Base-by-base conservation (phyloP, 2,329 filamentous ascomycete genomes). In the Venturiaceae sp. region DNA sequence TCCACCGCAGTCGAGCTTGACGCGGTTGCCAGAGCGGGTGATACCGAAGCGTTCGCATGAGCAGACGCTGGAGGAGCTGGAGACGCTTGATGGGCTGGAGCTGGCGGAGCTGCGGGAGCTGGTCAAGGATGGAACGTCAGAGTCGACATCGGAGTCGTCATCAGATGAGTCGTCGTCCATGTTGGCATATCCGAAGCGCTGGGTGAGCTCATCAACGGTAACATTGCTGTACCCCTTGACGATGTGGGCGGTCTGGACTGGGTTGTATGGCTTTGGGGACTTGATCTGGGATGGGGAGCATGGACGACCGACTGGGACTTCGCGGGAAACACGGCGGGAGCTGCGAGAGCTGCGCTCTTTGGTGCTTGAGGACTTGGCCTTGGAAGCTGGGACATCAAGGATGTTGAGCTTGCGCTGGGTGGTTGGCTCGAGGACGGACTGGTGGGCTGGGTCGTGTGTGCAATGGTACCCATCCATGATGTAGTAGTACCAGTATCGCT, bases 401-500 rank as follows among this genome's bases (percentile, higher is more conserved):
- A 96, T 90, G 83, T 99, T 99, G 68, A 99, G 83, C 76, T 92
- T 90, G 74, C 94, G 92, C 77, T 92, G 90, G 59, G 94, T 97
- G 74, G 92, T 97, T 72, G 92, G 92, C 81, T 99, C 94, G 65
- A 88, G 87, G 71, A 89, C 95, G 71, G 87, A 92, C 69, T 88
- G 80, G 73, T 91, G 86, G 73, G 88, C 89, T 66, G 92, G 92
- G 78, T 97, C 94, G 82, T 97, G 92, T 62, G 92, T 92, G 73
- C 95, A 87, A 75, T 96, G 92, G 84, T 96, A 96, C 67, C 94
- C 94, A 74, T 99, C 94, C 75, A 97, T 94, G 85, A 97, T 96
- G 83, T 96, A 99, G 85, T 99, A 99, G 86, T 97, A 99, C 94
- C 94, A 99, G 85, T 97, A 97, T 72, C 92, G 87, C 73, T 90